Evolutionary conservation across 1,284 basidiomycete species (phyloP), one percentile per base, ranked within the genome.

Genomic region (Cryptococcus maquisensis): DNA sequence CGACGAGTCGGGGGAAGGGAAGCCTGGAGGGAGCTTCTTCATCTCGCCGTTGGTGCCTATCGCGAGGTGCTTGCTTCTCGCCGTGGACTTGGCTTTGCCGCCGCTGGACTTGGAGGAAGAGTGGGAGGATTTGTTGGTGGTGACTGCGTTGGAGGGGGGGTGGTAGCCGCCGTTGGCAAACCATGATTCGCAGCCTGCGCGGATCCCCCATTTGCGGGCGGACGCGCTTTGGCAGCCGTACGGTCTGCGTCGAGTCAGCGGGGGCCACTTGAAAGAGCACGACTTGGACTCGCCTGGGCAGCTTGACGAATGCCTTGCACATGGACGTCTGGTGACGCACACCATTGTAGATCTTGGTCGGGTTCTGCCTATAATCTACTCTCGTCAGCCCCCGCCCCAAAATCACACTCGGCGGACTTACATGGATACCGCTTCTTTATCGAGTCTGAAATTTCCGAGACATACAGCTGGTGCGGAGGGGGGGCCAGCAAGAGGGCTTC

Each of bases 291-390:
- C 28, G 10, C 28, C 28, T 65, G 28, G 69, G 66, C 9, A 76
- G 67, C 57, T 75, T 75, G 55, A 74, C 71, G 54, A 77, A 76
- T 0, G 74, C 73, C 51, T 73, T 71, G 63, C 69, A 74, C 67
- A 73, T 72, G 45, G 74, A 75, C 4, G 74, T 73, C 57, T 73
- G 72, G 61, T 77, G 75, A 37, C 75, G 68, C 24, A 77, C 71
- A n/a, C 75, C 75, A 59, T 76, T 76, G 70, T 77, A 77, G 51
- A 77, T 69, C 59, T 76, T 71, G 45, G 71, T 66, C 3, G 75
- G 74, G 62, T 74, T 71, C 45, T 74, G 71, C 42, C 71, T 69
- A 59, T 74, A 77, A 61, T 72, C 73, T 75, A 52, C 38, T 57
- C n/a, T 38, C 44, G 55, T 61, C 52, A 65, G 59, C 52, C 26